A percentile compares a stretch with the other conserved stretches of the same genome.
Conservation (phyloP, 2,329 filamentous ascomycete genomes). For the Fusarium papillatum region DNA sequence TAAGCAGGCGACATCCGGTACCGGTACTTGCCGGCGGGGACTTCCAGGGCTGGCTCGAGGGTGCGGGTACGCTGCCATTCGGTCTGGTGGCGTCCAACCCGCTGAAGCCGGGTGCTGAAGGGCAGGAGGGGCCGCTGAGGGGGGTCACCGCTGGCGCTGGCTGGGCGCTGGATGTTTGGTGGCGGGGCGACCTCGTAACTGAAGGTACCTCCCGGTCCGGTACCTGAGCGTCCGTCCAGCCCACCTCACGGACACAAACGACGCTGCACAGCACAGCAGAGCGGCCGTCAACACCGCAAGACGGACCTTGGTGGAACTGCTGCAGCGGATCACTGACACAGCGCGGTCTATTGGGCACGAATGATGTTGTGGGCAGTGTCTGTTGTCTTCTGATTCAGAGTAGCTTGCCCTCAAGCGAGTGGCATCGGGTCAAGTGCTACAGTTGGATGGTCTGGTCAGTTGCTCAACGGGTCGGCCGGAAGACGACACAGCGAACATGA, state of each 20-base stretch:
- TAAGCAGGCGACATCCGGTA: constrained; percentile 15
- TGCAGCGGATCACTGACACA: constrained; percentile 14
- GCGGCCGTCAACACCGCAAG: constrained; percentile 26
- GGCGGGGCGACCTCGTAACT: constrained; percentile 40
- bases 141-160: constrained; percentile 20
- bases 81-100: constrained; percentile 37
- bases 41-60: constrained; percentile 20
- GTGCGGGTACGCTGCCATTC: constrained; percentile 23
- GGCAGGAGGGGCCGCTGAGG: constrained; percentile 28
- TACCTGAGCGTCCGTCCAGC: not conserved
- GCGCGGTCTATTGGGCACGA: not conserved
- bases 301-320: constrained; percentile 24
- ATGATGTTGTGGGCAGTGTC: constrained; percentile 1
- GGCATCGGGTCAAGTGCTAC: constrained; percentile 17
- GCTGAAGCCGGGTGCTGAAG: constrained; percentile 24
- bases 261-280: constrained; percentile 2
- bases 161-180: constrained; percentile 25
- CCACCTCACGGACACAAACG: not conserved
- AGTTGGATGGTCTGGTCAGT: constrained; percentile 26
- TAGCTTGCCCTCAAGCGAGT: constrained; percentile 14
- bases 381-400: not conserved
- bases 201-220: constrained; percentile 12
- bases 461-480: constrained; percentile 30
- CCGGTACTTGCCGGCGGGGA: constrained; percentile 23
- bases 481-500: not conserved